phyloP scores from a whole-genome alignment of 2,329 filamentous ascomycete species.

The Colletotrichum sp. region DNA sequence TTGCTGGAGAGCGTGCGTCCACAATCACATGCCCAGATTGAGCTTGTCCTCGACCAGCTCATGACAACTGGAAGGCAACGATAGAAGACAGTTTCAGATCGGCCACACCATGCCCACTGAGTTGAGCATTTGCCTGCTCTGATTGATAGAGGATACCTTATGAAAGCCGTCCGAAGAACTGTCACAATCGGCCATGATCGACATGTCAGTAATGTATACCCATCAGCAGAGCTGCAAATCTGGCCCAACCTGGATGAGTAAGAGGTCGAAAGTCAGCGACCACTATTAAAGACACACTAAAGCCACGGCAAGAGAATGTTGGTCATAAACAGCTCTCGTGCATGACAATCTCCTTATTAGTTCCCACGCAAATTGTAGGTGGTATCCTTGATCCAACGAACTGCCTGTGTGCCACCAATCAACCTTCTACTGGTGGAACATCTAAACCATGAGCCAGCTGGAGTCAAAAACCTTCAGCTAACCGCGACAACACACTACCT shows the following conservation, averaged over 20 bases:
- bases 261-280: neutral
- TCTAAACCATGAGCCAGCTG: too few relatives aligned
- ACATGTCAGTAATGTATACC: neutral
- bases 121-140: too few relatives aligned
- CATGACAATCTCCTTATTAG: neutral
- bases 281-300: too few relatives aligned
- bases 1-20: neutral
- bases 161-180: too few relatives aligned
- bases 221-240: neutral
- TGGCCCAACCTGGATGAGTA: neutral
- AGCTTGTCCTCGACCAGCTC: neutral
- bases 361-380: neutral
- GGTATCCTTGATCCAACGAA: neutral
- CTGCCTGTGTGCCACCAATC: too few relatives aligned
- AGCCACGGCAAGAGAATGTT: too few relatives aligned
- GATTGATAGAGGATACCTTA: too few relatives aligned
- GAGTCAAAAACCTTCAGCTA: neutral
- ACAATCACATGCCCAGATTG: neutral
- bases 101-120: too few relatives aligned
- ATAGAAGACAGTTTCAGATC: neutral
- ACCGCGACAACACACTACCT: neutral
- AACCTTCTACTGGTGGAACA: too few relatives aligned
- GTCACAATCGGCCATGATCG: too few relatives aligned
- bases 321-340: too few relatives aligned
- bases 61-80: neutral